These are phyloP conservation scores for Capsicum pubescens DNA, from an alignment of 257 asterid genomes.

Conservation along the genomic window DNA sequence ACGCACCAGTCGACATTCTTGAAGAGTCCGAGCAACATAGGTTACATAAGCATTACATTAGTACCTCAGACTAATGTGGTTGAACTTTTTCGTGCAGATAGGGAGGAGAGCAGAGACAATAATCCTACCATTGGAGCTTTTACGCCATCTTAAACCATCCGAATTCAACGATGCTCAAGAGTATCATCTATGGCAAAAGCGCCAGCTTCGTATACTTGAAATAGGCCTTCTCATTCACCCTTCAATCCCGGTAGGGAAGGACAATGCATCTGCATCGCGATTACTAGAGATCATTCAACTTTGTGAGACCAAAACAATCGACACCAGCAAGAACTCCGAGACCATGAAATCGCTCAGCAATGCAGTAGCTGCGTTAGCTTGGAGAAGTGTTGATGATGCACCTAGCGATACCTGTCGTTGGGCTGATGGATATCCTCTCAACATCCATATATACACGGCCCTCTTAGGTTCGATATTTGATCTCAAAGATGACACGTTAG, in stretches of 20 bases:
- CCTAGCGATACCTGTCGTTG: conserved; percentile 64
- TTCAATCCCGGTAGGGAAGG: conserved; percentile 55
- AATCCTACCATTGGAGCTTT: conserved; percentile 74
- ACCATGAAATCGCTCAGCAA: conserved; percentile 58
- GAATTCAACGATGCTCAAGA: conserved; percentile 66
- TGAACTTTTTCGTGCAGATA: conserved; percentile 47
- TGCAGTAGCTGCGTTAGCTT: conserved; percentile 55
- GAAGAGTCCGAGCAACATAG: no score
- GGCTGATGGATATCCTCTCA: conserved; percentile 78
- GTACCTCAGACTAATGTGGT: background rate
- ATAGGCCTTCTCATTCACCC: conserved; percentile 73
- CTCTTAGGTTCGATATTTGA: conserved; percentile 56
- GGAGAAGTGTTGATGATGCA: conserved; percentile 53
- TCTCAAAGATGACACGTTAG: conserved; percentile 57
- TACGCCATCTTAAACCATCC: conserved; percentile 72
- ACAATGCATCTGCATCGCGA: conserved; percentile 45
- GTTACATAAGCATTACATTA: background rate
- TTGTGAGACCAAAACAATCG: conserved; percentile 51
- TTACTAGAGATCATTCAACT: conserved; percentile 49
- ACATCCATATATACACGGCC: conserved; percentile 58
- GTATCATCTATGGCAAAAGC: conserved; percentile 77
- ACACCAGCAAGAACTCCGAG: conserved; percentile 63
- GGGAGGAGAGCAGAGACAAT: conserved; percentile 80
- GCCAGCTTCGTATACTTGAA: conserved; percentile 64
- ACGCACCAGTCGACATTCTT: no score